Conservation (phyloP, 2,329 filamentous ascomycete species). For the Colletotrichum salicis region DNA sequence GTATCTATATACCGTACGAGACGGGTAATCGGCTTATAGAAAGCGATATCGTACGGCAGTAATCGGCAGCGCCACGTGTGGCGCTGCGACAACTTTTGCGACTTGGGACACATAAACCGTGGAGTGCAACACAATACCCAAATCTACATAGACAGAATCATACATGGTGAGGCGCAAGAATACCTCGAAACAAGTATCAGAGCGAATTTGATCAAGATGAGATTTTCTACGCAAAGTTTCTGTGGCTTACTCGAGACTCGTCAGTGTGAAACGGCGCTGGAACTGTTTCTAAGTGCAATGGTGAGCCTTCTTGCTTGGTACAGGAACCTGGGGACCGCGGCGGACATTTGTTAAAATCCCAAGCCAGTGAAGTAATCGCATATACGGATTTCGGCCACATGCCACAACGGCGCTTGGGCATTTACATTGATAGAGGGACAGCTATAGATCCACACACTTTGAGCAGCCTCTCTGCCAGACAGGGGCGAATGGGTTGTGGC, state of each 20-base stretch:
- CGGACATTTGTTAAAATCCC: not conserved
- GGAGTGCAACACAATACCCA: too few relatives aligned
- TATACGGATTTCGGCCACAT: not conserved
- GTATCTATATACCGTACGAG: too few relatives aligned
- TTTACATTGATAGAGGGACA: not conserved
- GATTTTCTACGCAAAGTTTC: too few relatives aligned
- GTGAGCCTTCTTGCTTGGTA: not conserved
- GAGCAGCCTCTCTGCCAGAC: not conserved
- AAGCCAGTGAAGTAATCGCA: not conserved
- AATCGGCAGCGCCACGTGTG: too few relatives aligned
- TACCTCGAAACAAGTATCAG: not conserved
- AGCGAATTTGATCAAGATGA: too few relatives aligned
- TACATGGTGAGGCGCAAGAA: not conserved
- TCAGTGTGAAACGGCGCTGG: too few relatives aligned
- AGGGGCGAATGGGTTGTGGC: not conserved
- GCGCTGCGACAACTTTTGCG: too few relatives aligned
- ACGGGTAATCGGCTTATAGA: too few relatives aligned
- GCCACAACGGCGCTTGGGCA: not conserved
- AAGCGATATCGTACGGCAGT: too few relatives aligned
- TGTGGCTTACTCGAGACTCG: too few relatives aligned
- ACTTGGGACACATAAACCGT: too few relatives aligned
- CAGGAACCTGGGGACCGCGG: too few relatives aligned
- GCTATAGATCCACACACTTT: not conserved
- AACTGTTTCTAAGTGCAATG: not conserved
- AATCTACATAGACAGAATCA: not conserved